Base-by-base conservation (phyloP, 208 protist genomes). In the Crithidia bombi region DNA sequence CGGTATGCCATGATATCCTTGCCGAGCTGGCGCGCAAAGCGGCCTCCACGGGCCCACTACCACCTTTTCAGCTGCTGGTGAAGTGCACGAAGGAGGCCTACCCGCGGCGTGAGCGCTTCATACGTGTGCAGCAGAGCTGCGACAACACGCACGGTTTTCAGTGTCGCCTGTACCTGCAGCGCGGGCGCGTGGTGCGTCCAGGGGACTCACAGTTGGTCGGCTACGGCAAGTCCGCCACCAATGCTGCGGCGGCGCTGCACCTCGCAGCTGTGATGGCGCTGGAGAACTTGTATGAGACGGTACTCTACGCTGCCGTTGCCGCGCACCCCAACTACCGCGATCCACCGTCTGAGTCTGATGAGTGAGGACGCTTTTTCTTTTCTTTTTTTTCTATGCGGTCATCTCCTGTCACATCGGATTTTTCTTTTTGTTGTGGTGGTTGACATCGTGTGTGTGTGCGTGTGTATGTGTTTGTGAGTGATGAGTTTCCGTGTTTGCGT, bases 151-250 rank as follows among this genome's bases (percentile, higher is more conserved):
- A 80, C 33, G 74, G 72, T 21, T 86, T 85, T 70, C 74, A 88
- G 72, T 94, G 82, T 51, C 86, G 86, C 38, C 78, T 92, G 54
- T 92, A 91, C 51, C 67, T 92, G 41, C 89, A 94, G 72, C 63
- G 49, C 38, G 75, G 81, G 51, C 75, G 74, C 35, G 69, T 79
- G 65, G 66, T 78, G 59, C 78, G 74, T 36, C 76, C 78, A 35
- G 83, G 87, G 0, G 79, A 86, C 38, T 77, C 78, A 21, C 91
- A 96, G 68, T 65, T 96, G 14, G 79, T 94, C 12, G 91, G 91
- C 36, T 91, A 85, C 67, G 91, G 82, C 19, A 72, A 25, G 26
- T 83, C 67, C 65, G 65, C 49, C 50, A 65, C 52, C 23, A 67
- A 65, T 9, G 50, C 76, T 26, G 21, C 68, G 2, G 73, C 86